phyloP scores from a whole-genome alignment of 2,329 filamentous ascomycete species.

The Penicillium corylophilum region DNA sequence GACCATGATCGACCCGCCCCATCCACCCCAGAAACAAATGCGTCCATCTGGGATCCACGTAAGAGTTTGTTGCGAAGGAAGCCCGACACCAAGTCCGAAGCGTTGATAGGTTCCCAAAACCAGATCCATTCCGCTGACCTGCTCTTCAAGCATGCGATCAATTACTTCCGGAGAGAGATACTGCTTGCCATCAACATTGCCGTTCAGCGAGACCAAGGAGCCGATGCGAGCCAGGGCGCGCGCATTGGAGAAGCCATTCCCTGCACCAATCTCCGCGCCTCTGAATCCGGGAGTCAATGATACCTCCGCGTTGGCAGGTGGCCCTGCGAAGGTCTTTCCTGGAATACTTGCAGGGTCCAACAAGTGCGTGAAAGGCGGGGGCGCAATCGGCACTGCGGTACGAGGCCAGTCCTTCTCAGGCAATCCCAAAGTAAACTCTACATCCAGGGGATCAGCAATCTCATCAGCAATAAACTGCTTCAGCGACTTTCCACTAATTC shows the following conservation, averaged over 20 bases:
- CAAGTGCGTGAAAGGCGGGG: slow-evolving; percentile 19
- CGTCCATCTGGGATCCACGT: slow-evolving; percentile 33
- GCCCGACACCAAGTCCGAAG: slow-evolving; percentile 46
- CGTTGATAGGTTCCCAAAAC: slow-evolving; percentile 36
- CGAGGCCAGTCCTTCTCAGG: slow-evolving; percentile 45
- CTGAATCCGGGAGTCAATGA: slow-evolving; percentile 37
- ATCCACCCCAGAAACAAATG: slow-evolving; percentile 47
- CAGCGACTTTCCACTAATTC: slow-evolving; percentile 43
- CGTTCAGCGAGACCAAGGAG: slow-evolving; percentile 37
- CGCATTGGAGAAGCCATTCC: slow-evolving; percentile 51
- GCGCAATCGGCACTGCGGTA: slow-evolving; percentile 37
- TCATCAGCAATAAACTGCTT: slow-evolving; percentile 47
- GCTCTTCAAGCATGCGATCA: slow-evolving; percentile 48
- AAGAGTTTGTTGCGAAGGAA: slow-evolving; percentile 31
- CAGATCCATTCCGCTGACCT: slow-evolving; percentile 43
- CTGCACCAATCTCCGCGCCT: slow-evolving; percentile 42
- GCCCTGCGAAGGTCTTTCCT: slow-evolving; percentile 32
- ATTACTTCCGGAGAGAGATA: slow-evolving; percentile 45
- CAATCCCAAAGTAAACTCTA: slow-evolving; percentile 51
- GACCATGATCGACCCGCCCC: slow-evolving; percentile 46
- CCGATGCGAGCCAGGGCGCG: slow-evolving; percentile 44
- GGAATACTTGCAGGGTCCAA: slow-evolving; percentile 28
- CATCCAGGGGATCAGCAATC: slow-evolving; percentile 43
- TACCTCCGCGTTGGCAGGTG: slow-evolving; percentile 20
- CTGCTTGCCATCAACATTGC: slow-evolving; percentile 32